Evolutionary conservation across 176 grass and related monocot species (phyloP), one percentile per base, ranked within the genome.

Genomic region (sorghum (Sorghum bicolor)): DNA sequence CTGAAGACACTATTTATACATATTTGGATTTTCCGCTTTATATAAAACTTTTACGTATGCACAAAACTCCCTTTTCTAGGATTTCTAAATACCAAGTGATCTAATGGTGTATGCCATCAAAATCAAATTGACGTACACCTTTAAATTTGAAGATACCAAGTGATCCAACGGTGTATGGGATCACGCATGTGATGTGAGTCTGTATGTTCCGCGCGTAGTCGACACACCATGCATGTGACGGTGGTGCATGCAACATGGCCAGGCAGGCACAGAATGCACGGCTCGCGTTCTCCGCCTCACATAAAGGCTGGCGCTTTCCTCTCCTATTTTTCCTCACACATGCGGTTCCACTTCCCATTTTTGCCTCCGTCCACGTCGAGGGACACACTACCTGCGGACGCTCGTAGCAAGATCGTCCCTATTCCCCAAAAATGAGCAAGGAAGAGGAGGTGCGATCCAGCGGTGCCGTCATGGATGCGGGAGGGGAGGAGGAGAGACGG

Each of bases 381-480:
- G 24, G 10, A 14, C 26, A n/a, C 25, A n/a, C 12, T 5, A 12
- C 13, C 62, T 30, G n/a, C n/a, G 57, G n/a, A 9, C 8, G 22
- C n/a, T 0, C 50, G n/a, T 1, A 4, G 57, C 57, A 11, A 25
- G 17, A 4, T 2, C 10, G 6, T 32, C 6, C 6, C 2, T 3
- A 10, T 20, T 17, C 12, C 37, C 20, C 16, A 6, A 34, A 31
- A 55, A 88, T 84, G 80, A 83, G 80, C 55, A 17, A 43, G 10
- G 37, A 37, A 4, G 74, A 72, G 74, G 86, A 77, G 4, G 84
- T 79, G 6, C 58, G 64, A 69, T 58, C 63, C 47, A 33, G 5
- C 31, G 40, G 16, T 8, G 28, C 47, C 10, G 15, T 25, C 5
- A 9, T 4, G 4, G 48, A 22, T 4, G 64, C 31, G 3, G 68